phyloP scores from a whole-genome alignment of 2,329 filamentous ascomycete species.

The Exophiala mesophila region DNA sequence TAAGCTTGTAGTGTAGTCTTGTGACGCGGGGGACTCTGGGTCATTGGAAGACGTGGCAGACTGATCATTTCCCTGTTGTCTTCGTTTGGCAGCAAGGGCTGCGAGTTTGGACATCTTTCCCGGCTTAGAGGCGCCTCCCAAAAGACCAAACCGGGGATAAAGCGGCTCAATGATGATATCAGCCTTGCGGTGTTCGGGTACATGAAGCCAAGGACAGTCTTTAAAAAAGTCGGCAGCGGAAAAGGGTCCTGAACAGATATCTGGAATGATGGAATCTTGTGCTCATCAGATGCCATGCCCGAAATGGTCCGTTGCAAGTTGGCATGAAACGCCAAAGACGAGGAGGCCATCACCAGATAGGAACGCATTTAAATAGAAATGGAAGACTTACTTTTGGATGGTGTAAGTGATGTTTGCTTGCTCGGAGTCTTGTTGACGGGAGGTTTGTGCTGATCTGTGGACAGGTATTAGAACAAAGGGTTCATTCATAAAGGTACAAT shows the following conservation, averaged over 20 bases:
- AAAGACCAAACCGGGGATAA: constrained; percentile 59
- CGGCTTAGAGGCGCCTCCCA: constrained; percentile 67
- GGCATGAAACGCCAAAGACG: constrained; percentile 14
- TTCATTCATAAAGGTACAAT: no score
- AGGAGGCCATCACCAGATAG: constrained; percentile 1
- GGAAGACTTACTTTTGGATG: constrained; percentile 20
- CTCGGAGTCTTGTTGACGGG: constrained; percentile 4
- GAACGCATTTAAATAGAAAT: no score
- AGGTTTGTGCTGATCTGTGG: constrained; percentile 22
- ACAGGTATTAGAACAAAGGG: background rate
- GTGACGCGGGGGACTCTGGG: constrained; percentile 2
- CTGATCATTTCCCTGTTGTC: constrained; percentile 57
- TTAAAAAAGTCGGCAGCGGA: constrained; percentile 63
- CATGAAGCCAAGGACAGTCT: constrained; percentile 79
- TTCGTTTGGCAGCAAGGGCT: constrained; percentile 80
- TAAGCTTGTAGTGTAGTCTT: constrained; percentile 22
- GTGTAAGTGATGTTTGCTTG: constrained; percentile 8
- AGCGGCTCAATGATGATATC: constrained; percentile 58
- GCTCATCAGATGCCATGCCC: constrained; percentile 16
- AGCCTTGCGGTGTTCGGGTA: constrained; percentile 62
- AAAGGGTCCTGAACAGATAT: constrained; percentile 30
- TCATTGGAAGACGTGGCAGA: constrained; percentile 1
- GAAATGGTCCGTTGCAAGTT: constrained; percentile 8
- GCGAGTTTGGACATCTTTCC: constrained; percentile 85
- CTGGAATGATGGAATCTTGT: constrained; percentile 10